Conservation (phyloP, 1,284 basidiomycete genomes). For the Athelia psychrophila region DNA sequence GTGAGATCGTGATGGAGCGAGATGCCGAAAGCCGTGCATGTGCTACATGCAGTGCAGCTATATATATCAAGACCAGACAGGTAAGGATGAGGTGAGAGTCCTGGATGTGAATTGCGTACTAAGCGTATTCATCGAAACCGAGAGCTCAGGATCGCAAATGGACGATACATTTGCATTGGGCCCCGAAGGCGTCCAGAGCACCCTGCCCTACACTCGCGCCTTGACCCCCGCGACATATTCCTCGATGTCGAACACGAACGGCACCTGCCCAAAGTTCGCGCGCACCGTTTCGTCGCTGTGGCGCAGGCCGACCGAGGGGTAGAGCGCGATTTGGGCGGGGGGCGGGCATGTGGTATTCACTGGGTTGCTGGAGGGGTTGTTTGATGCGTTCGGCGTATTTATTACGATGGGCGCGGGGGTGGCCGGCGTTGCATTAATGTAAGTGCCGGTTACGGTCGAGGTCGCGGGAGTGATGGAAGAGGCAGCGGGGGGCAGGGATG, state of each 20-base stretch:
- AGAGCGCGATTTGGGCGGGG: conserved; percentile 43
- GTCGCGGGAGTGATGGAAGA: conserved; percentile 2
- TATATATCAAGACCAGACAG: no score
- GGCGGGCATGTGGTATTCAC: no score
- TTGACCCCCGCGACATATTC: conserved; percentile 70
- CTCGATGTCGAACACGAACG: conserved; percentile 88
- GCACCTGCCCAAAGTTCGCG: conserved; percentile 83
- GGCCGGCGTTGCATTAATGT: not conserved
- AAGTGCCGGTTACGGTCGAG: not conserved
- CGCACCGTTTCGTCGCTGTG: conserved; percentile 70
- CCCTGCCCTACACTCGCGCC: conserved; percentile 59
- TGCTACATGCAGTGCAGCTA: no score
- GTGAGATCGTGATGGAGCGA: no score
- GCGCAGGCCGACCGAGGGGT: conserved; percentile 83
- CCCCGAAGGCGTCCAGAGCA: conserved; percentile 31
- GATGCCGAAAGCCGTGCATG: no score
- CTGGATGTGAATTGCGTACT: no score
- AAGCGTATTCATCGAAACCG: no score
- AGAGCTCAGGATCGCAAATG: not conserved
- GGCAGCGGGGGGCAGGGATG: conserved; percentile 3
- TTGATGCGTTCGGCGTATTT: not conserved
- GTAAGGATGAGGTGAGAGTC: no score
- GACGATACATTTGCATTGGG: not conserved
- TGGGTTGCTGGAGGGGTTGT: no score
- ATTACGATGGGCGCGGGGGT: not conserved